Base-by-base conservation (phyloP, 768 basidiomycete genomes). In the Udeniomyces megalosporus region DNA sequence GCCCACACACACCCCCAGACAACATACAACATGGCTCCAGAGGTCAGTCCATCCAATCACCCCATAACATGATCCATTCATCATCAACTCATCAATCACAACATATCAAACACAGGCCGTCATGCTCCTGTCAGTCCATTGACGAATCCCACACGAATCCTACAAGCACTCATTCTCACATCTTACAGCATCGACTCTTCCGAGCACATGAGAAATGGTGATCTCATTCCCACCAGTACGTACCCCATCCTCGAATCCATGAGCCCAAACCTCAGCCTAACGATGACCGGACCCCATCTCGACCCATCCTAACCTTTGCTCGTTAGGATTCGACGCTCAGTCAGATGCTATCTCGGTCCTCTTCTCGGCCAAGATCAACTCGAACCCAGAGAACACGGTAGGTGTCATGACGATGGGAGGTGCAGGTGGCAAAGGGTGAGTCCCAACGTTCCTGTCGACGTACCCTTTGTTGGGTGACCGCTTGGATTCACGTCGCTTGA, bases 311-410 rank as follows among this genome's bases (percentile, higher is more conserved):
- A 22, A 15, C 6, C 51, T 26, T 47, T 32, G 38, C 17, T 17
- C 14, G 45, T 72, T 71, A 6, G 82, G 93, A 66, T 90, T 89
- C 70, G 83, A 85, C 34, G 89, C 92, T 1, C 95, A 97, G 75
- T 76, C 84, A 7, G 91, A 97, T 75, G 88, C 93, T 2, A 86
- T 92, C 67, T 90, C 81, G 61, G 81, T 84, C 61, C 79, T 96
- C 69, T 91, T 95, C 74, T 84, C 85, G 72, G 83, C 88, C 58
- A 99, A 99, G 80, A 85, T 85, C 68, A 85, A 88, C 72, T 85
- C 89, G 28, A 97, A 99, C 76, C 89, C 93, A 20, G 95, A 99
- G 76, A 96, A 87, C 75, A 90, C 90, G 12, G 92, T 96, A 46
- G 95, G 95, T 4, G 77, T 96, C 46, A 95, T 99, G 92, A 88